A percentile compares a stretch with the other conserved stretches of the same genome.
Conservation (phyloP, 257 asterid genomes). For the Ballota nigra region DNA sequence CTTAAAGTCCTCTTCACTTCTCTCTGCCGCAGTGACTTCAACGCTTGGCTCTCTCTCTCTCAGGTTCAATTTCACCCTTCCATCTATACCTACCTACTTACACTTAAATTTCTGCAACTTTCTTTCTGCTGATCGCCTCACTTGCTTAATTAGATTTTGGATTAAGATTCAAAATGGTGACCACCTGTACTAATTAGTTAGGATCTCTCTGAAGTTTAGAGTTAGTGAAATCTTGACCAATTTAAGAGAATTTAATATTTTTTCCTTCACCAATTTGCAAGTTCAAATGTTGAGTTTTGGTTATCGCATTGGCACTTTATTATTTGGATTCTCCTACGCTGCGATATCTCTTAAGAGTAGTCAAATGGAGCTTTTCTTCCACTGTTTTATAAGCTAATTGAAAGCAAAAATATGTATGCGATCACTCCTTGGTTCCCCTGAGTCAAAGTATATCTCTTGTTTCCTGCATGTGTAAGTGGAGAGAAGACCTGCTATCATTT, state of each 20-base stretch:
- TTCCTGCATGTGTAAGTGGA: background rate
- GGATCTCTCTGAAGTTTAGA: background rate
- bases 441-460: background rate
- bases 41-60: slow-evolving; percentile 81
- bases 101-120: background rate
- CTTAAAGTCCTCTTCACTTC: slow-evolving; percentile 78
- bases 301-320: background rate
- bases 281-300: background rate
- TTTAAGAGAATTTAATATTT: background rate
- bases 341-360: background rate
- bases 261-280: background rate
- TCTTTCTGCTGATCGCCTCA: background rate
- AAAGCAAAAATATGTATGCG: background rate
- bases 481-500: background rate
- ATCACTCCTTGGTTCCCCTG: background rate
- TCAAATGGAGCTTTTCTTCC: slow-evolving; percentile 4
- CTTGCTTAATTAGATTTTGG: background rate
- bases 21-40: slow-evolving; percentile 86
- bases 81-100: background rate
- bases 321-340: background rate
- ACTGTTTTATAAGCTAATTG: background rate
- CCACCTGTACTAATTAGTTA: background rate
- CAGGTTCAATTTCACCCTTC: slow-evolving; percentile 34
- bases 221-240: background rate
- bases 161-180: background rate